A percentile compares a stretch with the other conserved stretches of the same genome.
These are phyloP conservation scores for Lipomyces mesembrius DNA, from an alignment of 805 yeast genomes.

Conservation along the genomic window DNA sequence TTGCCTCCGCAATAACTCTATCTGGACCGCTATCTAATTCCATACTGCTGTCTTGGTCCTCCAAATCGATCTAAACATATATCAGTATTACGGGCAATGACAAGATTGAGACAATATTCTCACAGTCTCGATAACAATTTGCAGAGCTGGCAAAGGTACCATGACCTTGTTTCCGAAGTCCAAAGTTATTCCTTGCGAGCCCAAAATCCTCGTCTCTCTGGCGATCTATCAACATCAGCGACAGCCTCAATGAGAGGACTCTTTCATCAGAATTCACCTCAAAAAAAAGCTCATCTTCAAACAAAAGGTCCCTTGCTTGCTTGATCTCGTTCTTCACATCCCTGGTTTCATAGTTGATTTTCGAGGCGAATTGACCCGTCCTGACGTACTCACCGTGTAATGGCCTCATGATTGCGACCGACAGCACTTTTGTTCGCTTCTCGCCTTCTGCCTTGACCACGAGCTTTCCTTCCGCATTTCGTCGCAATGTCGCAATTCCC, in stretches of 20 bases:
- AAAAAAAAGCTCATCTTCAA: slow-evolving; percentile 87
- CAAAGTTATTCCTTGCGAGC: slow-evolving; percentile 71
- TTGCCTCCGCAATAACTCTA: slow-evolving; percentile 54
- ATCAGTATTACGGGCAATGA: background rate
- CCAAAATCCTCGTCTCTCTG: slow-evolving; percentile 72
- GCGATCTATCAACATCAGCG: slow-evolving; percentile 47
- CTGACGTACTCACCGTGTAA: slow-evolving; percentile 5
- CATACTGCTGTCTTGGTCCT: background rate
- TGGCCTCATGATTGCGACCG: slow-evolving; percentile 58
- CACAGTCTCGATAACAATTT: slow-evolving; percentile 69
- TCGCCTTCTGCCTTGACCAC: slow-evolving; percentile 48
- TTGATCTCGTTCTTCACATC: slow-evolving; percentile 59
- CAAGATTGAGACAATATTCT: background rate
- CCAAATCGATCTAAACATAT: background rate
- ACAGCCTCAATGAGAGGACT: background rate
- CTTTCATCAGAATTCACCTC: slow-evolving; percentile 45
- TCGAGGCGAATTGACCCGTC: slow-evolving; percentile 10
- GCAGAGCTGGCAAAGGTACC: slow-evolving; percentile 66
- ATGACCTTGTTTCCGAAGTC: slow-evolving; percentile 62
- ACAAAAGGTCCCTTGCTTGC: slow-evolving; percentile 71
- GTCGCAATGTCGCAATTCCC: slow-evolving; percentile 75
- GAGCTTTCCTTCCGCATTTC: slow-evolving; percentile 54
- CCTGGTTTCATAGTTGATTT: slow-evolving; percentile 17
- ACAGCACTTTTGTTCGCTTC: slow-evolving; percentile 54
- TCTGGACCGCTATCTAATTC: slow-evolving; percentile 12